These are phyloP conservation scores for Arctostaphylos glauca DNA, from an alignment of 148 eudicot species.

Conservation along the genomic window DNA sequence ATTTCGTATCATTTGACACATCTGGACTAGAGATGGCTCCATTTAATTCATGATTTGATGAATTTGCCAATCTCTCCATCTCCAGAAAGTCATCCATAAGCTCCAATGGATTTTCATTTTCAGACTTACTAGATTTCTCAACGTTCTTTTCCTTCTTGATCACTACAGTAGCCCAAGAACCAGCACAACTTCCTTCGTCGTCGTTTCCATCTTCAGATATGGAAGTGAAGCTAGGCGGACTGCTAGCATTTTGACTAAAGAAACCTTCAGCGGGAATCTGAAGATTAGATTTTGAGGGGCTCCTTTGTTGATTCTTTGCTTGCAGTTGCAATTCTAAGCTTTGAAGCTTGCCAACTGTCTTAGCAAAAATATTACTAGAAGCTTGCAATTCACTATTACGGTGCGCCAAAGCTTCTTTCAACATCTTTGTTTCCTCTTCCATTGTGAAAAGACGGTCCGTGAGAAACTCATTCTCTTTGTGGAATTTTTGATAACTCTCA, in stretches of 20 bases:
- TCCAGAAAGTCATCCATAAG: conserved; percentile 98
- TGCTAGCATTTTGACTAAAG: conserved; percentile 45
- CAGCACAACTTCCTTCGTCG: conserved; percentile 70
- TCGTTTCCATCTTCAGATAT: conserved; percentile 88
- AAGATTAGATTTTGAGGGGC: conserved; percentile 24
- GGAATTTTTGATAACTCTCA: conserved; percentile 62
- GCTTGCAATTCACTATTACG: conserved; percentile 89
- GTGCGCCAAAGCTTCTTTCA: conserved; percentile 89
- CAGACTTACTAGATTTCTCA: conserved; percentile 52
- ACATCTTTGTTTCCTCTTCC: conserved; percentile 98
- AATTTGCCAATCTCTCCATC: conserved; percentile 92
- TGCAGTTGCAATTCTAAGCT: conserved; percentile 67
- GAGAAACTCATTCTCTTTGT: conserved; percentile 81
- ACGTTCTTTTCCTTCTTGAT: conserved; percentile 46
- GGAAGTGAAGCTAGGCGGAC: conserved; percentile 70
- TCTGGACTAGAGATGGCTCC: conserved; percentile 26
- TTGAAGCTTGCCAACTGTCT: conserved; percentile 83
- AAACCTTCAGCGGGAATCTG: conserved; percentile 31
- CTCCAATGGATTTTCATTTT: conserved; percentile 64
- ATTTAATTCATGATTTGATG: conserved; percentile 43
- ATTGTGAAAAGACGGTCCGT: conserved; percentile 73
- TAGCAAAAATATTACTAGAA: conserved; percentile 77
- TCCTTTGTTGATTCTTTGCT: conserved; percentile 38
- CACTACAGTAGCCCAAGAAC: conserved; percentile 68
- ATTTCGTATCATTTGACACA: conserved; percentile 17